A percentile compares a stretch with the other conserved stretches of the same genome.
Evolutionary conservation across 2,329 filamentous ascomycete genomes (phyloP).

Genomic region (Grosmannia huntii): DNA sequence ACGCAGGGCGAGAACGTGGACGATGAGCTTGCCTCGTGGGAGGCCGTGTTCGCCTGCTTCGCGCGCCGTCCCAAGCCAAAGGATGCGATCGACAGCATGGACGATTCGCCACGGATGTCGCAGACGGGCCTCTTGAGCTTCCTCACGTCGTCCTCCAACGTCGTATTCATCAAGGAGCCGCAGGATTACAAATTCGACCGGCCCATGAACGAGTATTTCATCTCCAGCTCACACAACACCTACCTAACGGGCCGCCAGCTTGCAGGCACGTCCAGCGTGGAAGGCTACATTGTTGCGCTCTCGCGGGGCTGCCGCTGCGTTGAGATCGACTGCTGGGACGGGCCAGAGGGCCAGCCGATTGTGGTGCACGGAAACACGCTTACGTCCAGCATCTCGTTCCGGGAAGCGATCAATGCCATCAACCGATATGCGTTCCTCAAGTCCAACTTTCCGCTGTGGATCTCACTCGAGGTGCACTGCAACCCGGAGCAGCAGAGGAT

Average conservation of each 20-base stretch:
- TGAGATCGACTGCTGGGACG: constrained; percentile 98
- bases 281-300: constrained; percentile 85
- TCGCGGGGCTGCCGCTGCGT: constrained; percentile 86
- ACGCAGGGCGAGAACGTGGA: constrained; percentile 67
- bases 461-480: constrained; percentile 95
- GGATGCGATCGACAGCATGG: constrained; percentile 6
- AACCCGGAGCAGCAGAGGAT: constrained; percentile 65
- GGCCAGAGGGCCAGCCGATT: constrained; percentile 70
- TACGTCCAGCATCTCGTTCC: constrained; percentile 79
- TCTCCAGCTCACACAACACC: constrained; percentile 97
- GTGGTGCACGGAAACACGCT: constrained; percentile 86
- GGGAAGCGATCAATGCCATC: constrained; percentile 84
- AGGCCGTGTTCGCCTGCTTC: constrained; percentile 57
- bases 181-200: constrained; percentile 56
- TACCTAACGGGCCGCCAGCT: constrained; percentile 89
- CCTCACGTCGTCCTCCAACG: constrained; percentile 62
- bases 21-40: constrained; percentile 52
- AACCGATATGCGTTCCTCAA: constrained; percentile 87
- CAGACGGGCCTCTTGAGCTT: constrained; percentile 68
- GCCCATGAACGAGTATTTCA: constrained; percentile 92
- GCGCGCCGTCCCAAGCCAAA: constrained; percentile 40
- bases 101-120: constrained; percentile 50
- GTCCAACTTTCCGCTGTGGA: constrained; percentile 79
- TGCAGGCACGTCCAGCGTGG: constrained; percentile 78
- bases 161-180: constrained; percentile 49